Conservation (phyloP, 75 land plant genomes). For the Chamaecyparis obtusa region DNA sequence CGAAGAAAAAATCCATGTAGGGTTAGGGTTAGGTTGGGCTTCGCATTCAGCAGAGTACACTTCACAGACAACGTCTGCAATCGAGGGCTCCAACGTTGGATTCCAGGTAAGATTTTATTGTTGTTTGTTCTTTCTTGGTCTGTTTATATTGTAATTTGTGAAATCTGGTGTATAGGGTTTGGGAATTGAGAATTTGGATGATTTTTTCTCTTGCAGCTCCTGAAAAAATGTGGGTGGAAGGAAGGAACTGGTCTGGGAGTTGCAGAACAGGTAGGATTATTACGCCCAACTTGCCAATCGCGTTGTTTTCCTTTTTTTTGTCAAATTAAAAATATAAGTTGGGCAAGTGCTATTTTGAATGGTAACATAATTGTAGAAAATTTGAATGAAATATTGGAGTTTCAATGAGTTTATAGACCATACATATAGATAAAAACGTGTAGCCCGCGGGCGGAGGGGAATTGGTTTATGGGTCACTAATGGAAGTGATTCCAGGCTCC, state of each 20-base stretch:
- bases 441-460: no score
- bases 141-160: not conserved
- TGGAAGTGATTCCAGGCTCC: no score
- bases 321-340: not conserved
- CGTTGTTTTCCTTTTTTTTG: not conserved
- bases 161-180: not conserved
- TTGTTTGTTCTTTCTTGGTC: not conserved
- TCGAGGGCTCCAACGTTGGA: not conserved
- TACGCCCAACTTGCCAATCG: not conserved
- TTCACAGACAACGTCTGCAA: not conserved
- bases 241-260: conserved; percentile 74
- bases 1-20: not conserved
- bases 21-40: conserved; percentile 2
- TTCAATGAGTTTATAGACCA: not conserved
- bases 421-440: not conserved
- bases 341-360: not conserved
- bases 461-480: no score
- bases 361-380: not conserved
- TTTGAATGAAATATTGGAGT: not conserved
- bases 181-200: not conserved
- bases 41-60: not conserved
- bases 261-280: conserved; percentile 46
- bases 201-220: conserved; percentile 30
- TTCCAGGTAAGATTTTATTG: not conserved
- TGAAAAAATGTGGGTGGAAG: conserved; percentile 79